Base-by-base conservation (phyloP, 306 rosid genomes). In the Vigna angularis region DNA sequence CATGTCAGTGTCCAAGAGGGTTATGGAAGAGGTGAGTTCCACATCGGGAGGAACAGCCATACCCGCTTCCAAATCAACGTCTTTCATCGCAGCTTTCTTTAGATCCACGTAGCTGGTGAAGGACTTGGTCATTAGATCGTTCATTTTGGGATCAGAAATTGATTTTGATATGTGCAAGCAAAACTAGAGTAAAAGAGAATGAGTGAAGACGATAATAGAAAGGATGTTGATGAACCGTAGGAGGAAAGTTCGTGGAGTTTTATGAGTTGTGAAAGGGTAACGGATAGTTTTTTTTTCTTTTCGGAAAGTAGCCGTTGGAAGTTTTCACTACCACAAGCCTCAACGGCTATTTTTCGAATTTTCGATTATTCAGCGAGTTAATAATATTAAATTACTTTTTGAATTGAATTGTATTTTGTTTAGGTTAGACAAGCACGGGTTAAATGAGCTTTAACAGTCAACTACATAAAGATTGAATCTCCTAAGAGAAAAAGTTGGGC, bases 61-160 rank as follows among this genome's bases (percentile, higher is more conserved):
- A 4, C 97, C 96, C 0, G 97, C 89, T 75, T 93, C 98, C 50
- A 93, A 79, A 73, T 93, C 97, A 51, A 78, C 44, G 17, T 93
- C 97, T 81, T 91, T 93, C 93, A 87, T 84, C 11, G 96, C 94
- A 1, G 88, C 89, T 70, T 91, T 93, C 84, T 93, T 93, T 17
- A 93, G 67, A 79, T 93, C 96, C 12, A 93, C 94, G 28, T 93
- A 91, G 87, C 49, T 91, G 13, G 89, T 87, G 93, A 93, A 93
- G 13, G 98, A 93, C 53, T 91, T 89, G 30, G 98, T 93, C 97
- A 93, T 91, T 3, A 93, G 83, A 53, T 91, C 97, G 50, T 93
- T 93, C 97, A 93, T 91, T 67, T 77, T 87, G 15, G 64, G 6
- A 26, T 26, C 5, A 30, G 32, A 8, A 2, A 6, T 65, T 24